These are phyloP conservation scores for Pseudogymnoascus destructans DNA, from an alignment of 2,329 filamentous ascomycete species.

Conservation along the genomic window DNA sequence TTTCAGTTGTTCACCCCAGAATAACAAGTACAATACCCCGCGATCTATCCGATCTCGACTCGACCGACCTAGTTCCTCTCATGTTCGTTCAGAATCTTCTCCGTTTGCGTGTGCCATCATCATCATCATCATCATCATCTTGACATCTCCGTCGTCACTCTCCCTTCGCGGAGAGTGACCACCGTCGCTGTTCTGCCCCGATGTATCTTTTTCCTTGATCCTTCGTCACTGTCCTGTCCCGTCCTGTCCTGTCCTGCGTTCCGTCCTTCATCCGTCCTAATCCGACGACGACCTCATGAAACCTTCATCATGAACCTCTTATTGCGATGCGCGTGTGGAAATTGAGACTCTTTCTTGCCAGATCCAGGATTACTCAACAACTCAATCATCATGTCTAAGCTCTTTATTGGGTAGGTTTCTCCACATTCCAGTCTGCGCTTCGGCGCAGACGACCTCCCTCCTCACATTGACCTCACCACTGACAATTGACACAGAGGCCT, in stretches of 20 bases:
- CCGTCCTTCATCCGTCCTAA: slow-evolving; percentile 12
- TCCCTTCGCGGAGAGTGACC: not conserved
- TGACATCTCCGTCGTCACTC: slow-evolving; percentile 10
- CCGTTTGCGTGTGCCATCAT: slow-evolving; percentile 12
- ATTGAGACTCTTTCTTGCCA: slow-evolving; percentile 27
- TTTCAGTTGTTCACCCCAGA: slow-evolving; percentile 23
- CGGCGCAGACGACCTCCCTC: not conserved
- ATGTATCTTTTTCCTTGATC: slow-evolving; percentile 27
- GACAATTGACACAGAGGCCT: slow-evolving; percentile 54
- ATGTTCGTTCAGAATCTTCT: not conserved
- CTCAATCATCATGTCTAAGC: slow-evolving; percentile 62
- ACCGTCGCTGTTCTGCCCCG: slow-evolving; percentile 19
- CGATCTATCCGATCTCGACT: not conserved
- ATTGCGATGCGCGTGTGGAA: slow-evolving; percentile 26
- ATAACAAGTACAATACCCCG: slow-evolving; percentile 1
- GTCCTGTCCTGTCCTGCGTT: slow-evolving; percentile 18
- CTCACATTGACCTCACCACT: not conserved
- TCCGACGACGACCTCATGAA: slow-evolving; percentile 16
- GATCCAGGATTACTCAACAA: slow-evolving; percentile 23
- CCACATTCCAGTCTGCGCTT: not conserved
- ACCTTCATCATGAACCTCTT: slow-evolving; percentile 23
- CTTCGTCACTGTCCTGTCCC: slow-evolving; percentile 22
- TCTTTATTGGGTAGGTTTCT: slow-evolving; percentile 75
- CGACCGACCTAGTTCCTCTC: not conserved
- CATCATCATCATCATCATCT: not conserved